Conservation (phyloP, 306 rosid genomes). For the Trifolium fragiferum region DNA sequence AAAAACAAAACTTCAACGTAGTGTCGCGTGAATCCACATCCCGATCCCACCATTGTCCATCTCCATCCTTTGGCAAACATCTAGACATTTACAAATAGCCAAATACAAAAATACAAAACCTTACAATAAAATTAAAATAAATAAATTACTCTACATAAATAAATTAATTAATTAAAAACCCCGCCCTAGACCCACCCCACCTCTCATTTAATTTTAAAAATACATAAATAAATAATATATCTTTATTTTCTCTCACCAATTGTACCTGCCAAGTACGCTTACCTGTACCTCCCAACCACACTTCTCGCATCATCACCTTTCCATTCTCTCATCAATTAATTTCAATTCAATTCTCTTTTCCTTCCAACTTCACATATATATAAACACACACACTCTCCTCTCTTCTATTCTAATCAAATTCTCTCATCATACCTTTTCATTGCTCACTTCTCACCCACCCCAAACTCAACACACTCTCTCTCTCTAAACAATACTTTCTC, state of each 20-base stretch:
- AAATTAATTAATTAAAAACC: neutral
- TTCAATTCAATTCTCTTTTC: constrained; percentile 18
- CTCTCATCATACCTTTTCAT: neutral
- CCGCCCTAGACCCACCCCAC: constrained; percentile 19
- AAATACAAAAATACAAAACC: neutral
- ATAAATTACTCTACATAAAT: neutral
- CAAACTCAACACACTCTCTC: constrained; percentile 19
- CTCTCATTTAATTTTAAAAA: neutral
- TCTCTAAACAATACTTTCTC: neutral
- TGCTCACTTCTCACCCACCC: constrained; percentile 31
- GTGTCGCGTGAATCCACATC: neutral
- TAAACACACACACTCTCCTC: neutral
- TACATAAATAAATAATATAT: neutral
- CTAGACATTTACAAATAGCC: constrained; percentile 4
- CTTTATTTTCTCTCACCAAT: constrained; percentile 33
- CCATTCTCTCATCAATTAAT: constrained; percentile 42
- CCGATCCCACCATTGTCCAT: neutral
- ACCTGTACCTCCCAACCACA: constrained; percentile 82
- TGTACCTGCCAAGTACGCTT: constrained; percentile 98
- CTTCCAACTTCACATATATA: constrained; percentile 33
- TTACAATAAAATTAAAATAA: neutral
- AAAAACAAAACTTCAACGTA: no score
- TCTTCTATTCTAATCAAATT: neutral
- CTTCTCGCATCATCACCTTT: constrained; percentile 73
- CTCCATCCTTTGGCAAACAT: neutral